These are phyloP conservation scores for Saxophila tyrrhenica DNA, from an alignment of 495 filamentous ascomycete genomes.

Conservation along the genomic window DNA sequence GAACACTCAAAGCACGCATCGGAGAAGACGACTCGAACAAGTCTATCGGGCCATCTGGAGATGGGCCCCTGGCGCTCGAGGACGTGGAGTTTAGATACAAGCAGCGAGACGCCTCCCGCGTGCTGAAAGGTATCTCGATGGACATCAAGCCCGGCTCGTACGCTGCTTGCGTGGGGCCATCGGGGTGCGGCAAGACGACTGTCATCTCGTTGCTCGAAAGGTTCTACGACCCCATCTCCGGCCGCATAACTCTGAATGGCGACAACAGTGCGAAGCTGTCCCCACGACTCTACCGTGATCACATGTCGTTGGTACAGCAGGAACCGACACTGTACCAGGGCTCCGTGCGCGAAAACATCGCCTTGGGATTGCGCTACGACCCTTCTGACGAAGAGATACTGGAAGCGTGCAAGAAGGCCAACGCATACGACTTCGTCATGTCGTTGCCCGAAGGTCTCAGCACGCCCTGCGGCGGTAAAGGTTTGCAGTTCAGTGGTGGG, in stretches of 20 bases:
- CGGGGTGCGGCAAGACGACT: constrained; percentile 63
- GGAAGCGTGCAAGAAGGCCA: constrained; percentile 27
- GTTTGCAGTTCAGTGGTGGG: constrained; percentile 5
- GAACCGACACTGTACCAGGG: constrained; percentile 12
- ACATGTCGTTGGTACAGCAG: constrained; percentile 17
- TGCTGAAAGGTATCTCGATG: constrained; percentile 30
- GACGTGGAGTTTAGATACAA: constrained; percentile 32
- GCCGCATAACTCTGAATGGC: constrained; percentile 16
- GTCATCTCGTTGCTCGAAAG: constrained; percentile 28
- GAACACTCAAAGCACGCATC: constrained; percentile 28
- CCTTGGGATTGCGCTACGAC: constrained; percentile 5
- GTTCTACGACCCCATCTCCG: constrained; percentile 22
- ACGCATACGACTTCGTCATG: constrained; percentile 28
- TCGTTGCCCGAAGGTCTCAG: constrained; percentile 26
- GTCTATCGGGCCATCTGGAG: constrained; percentile 21
- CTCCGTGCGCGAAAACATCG: constrained; percentile 11
- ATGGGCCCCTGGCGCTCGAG: constrained; percentile 46
- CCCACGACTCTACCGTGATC: constrained; percentile 13
- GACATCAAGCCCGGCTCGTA: constrained; percentile 54
- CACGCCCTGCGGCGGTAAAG: constrained; percentile 15
- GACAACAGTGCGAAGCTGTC: constrained; percentile 13
- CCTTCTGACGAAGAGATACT: constrained; percentile 15
- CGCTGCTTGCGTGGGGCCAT: constrained; percentile 57
- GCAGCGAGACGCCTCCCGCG: constrained; percentile 13
- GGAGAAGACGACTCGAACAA: constrained; percentile 29